These are phyloP conservation scores for Solanum pimpinellifolium DNA, from an alignment of 257 asterid genomes.

Conservation along the genomic window DNA sequence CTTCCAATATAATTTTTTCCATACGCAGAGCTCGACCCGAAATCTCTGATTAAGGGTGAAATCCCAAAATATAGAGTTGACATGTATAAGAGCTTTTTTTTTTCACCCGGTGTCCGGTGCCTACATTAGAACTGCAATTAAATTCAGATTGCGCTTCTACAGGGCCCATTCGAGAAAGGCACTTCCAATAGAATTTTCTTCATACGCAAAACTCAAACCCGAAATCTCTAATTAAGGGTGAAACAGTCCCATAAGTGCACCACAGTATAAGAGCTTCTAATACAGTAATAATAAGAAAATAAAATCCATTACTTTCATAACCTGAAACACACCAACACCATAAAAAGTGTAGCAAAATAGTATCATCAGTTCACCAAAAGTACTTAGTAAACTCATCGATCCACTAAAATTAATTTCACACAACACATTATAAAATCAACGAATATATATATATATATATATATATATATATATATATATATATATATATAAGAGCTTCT, in stretches of 20 bases:
- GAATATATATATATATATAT: too few species aligned
- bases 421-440: not conserved
- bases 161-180: rapidly evolving
- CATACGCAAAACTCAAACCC: too few species aligned
- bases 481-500: not conserved
- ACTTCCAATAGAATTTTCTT: too few species aligned
- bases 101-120: too few species aligned
- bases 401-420: not conserved
- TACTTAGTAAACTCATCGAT: not conserved
- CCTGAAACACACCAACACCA: not conserved
- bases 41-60: too few species aligned
- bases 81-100: too few species aligned
- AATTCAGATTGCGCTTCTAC: too few species aligned
- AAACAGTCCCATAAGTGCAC: rapidly evolving
- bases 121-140: too few species aligned
- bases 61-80: not conserved
- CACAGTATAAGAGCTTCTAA: not conserved
- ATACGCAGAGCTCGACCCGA: too few species aligned
- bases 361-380: not conserved
- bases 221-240: too few species aligned
- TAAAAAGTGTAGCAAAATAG: not conserved
- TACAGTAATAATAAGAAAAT: not conserved
- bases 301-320: not conserved
- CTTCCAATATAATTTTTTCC: too few species aligned
- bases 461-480: too few species aligned